These are phyloP conservation scores for Grifola frondosa DNA, from an alignment of 1,284 basidiomycete species.

Conservation along the genomic window DNA sequence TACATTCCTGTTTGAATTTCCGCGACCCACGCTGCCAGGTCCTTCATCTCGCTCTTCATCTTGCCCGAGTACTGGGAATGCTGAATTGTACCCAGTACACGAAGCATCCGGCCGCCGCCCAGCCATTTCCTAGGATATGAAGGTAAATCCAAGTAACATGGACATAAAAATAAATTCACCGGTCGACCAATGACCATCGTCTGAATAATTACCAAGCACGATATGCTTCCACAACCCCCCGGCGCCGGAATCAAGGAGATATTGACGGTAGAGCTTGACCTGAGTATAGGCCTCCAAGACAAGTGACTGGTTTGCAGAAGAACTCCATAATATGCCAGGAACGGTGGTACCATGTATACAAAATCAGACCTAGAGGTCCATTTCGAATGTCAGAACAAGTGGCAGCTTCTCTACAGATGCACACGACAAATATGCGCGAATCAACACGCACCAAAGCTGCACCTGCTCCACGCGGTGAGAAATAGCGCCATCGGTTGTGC, in stretches of 20 bases:
- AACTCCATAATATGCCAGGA: slow-evolving; percentile 87
- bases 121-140: slow-evolving; percentile 64
- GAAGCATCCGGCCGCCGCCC: slow-evolving; percentile 86
- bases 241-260: slow-evolving; percentile 49
- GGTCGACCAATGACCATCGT: slow-evolving; percentile 74
- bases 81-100: slow-evolving; percentile 76
- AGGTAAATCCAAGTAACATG: neutral
- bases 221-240: slow-evolving; percentile 73
- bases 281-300: slow-evolving; percentile 76
- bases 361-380: slow-evolving; percentile 61
- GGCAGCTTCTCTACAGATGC: neutral
- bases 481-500: slow-evolving; percentile 74
- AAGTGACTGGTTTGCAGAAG: slow-evolving; percentile 66
- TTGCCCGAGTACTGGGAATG: slow-evolving; percentile 54
- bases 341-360: slow-evolving; percentile 90
- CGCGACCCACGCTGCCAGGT: slow-evolving; percentile 65
- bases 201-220: slow-evolving; percentile 47
- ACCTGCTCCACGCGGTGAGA: slow-evolving; percentile 70
- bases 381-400: slow-evolving; percentile 2
- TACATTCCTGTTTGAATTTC: slow-evolving; percentile 80
- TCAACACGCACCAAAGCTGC: slow-evolving; percentile 62
- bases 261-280: slow-evolving; percentile 72
- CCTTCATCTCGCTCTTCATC: slow-evolving; percentile 53
- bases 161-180: slow-evolving; percentile 38
- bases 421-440: neutral